Conservation (phyloP, 2,329 filamentous ascomycete genomes). For the Scytalidium lignicola region DNA sequence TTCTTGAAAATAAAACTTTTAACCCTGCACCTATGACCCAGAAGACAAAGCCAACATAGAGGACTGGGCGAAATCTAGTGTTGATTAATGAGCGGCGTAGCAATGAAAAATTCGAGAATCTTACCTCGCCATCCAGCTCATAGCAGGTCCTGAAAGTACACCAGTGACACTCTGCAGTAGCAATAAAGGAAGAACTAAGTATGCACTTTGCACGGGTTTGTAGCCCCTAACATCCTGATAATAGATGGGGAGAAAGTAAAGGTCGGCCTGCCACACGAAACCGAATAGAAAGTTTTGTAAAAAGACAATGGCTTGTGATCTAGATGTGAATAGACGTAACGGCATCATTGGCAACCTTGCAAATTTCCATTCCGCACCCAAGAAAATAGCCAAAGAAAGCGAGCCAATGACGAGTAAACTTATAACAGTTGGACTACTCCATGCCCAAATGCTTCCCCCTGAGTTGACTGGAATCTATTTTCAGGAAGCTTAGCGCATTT, state of each 20-base stretch:
- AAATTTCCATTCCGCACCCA: conserved; percentile 46
- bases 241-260: conserved; percentile 28
- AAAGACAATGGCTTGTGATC: conserved; percentile 7
- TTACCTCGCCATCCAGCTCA: conserved; percentile 18
- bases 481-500: neutral
- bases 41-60: conserved; percentile 16
- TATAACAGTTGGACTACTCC: conserved; percentile 27
- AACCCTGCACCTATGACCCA: conserved; percentile 23
- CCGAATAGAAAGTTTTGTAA: conserved; percentile 38
- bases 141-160: conserved; percentile 17
- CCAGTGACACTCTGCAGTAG: conserved; percentile 20
- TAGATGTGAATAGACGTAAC: conserved; percentile 55
- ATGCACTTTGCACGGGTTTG: conserved; percentile 18
- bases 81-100: neutral
- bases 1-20: conserved; percentile 20
- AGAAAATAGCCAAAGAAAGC: conserved; percentile 31
- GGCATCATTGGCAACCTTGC: conserved; percentile 68
- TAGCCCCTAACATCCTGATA: conserved; percentile 21
- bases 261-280: conserved; percentile 43
- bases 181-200: conserved; percentile 21
- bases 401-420: conserved; percentile 23
- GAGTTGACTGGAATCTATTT: conserved; percentile 36
- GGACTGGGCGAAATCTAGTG: conserved; percentile 9
- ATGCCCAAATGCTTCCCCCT: conserved; percentile 26
- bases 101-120: neutral